These are phyloP conservation scores for Agaricus bisporus DNA, from an alignment of 768 basidiomycete species.

Conservation along the genomic window DNA sequence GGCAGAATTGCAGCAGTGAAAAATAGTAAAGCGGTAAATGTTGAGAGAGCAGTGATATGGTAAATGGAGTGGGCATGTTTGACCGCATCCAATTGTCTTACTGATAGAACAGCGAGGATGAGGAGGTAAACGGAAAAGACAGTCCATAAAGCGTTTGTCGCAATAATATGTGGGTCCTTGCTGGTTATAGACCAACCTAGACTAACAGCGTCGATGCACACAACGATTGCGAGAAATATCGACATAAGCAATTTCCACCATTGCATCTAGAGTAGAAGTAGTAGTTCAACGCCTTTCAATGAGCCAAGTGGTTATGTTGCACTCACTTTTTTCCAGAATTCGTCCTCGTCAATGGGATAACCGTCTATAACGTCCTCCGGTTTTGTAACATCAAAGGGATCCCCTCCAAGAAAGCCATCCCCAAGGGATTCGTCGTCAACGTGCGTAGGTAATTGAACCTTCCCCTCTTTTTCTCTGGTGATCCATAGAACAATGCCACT, in stretches of 20 bases:
- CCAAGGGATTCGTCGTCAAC: not conserved
- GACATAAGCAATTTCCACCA: conserved; percentile 50
- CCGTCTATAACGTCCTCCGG: conserved; percentile 49
- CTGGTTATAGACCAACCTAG: conserved; percentile 48
- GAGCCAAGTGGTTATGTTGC: conserved; percentile 12
- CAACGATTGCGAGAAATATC: conserved; percentile 35
- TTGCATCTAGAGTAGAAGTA: conserved; percentile 38
- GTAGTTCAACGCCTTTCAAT: not conserved
- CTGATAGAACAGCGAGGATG: conserved; percentile 42
- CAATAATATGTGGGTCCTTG: conserved; percentile 23
- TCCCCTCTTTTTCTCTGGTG: conserved; percentile 36
- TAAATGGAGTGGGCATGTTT: conserved; percentile 45
- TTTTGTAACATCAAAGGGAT: conserved; percentile 46
- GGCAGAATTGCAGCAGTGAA: conserved; percentile 54
- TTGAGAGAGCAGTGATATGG: conserved; percentile 56
- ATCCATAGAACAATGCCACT: conserved; percentile 41
- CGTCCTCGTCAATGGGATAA: conserved; percentile 24
- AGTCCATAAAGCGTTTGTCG: conserved; percentile 38
- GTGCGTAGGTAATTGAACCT: conserved; percentile 27
- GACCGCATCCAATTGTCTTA: conserved; percentile 36
- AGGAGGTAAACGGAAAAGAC: conserved; percentile 57
- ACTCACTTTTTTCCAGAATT: conserved; percentile 30
- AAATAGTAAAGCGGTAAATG: conserved; percentile 39
- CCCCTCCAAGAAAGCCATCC: conserved; percentile 17
- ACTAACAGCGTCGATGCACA: conserved; percentile 45